Conservation (phyloP, 768 basidiomycete species). For the Clavaria fumosa region DNA sequence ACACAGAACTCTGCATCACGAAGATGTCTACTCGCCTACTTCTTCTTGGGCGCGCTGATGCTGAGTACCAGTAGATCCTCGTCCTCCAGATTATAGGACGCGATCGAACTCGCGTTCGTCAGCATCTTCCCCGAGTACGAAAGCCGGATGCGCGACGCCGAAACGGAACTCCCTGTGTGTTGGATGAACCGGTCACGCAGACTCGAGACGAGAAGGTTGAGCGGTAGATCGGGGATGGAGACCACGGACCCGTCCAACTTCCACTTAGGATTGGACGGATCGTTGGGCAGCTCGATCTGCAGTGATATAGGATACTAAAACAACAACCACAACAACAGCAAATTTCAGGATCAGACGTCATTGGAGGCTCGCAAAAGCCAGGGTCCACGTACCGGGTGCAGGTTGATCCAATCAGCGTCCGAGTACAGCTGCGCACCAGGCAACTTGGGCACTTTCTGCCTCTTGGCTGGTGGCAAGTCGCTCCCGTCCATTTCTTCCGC, state of each 20-base stretch:
- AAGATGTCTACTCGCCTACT: too few relatives aligned
- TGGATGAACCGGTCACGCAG: constrained; percentile 79
- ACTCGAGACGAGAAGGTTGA: constrained; percentile 74
- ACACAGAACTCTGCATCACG: too few relatives aligned
- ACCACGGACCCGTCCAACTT: constrained; percentile 74
- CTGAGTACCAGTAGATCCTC: constrained; percentile 72
- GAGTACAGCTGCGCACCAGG: constrained; percentile 75
- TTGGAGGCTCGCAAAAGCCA: neutral
- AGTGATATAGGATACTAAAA: constrained; percentile 73
- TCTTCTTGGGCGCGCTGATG: constrained; percentile 65
- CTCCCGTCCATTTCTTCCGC: constrained; percentile 70
- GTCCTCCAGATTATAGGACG: constrained; percentile 80
- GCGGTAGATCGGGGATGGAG: constrained; percentile 66
- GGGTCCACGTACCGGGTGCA: constrained; percentile 55
- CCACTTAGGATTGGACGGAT: constrained; percentile 82
- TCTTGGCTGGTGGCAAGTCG: constrained; percentile 72
- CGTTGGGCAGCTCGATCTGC: constrained; percentile 66
- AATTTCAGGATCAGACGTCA: neutral
- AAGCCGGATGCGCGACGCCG: constrained; percentile 68
- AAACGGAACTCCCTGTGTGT: constrained; percentile 60
- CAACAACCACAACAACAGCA: neutral
- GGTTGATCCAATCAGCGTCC: constrained; percentile 77
- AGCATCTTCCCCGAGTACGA: constrained; percentile 75
- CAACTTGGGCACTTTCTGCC: constrained; percentile 73
- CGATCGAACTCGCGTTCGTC: constrained; percentile 74